A percentile compares a stretch with the other conserved stretches of the same genome.
These are phyloP conservation scores for Colletotrichum simmondsii DNA, from an alignment of 2,329 filamentous ascomycete genomes.

Conservation along the genomic window DNA sequence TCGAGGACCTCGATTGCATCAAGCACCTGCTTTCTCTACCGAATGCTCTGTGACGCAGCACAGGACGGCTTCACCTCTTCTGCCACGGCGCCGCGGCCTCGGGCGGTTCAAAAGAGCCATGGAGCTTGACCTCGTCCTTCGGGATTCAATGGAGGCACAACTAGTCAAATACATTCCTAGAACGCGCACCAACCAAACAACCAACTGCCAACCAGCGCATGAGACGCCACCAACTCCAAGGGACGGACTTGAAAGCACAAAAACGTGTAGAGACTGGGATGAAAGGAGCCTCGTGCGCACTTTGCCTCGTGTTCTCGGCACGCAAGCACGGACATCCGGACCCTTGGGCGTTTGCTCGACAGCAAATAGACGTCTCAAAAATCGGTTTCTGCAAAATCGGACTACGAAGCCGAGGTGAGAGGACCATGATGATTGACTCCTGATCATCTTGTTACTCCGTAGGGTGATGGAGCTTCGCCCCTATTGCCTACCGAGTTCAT, in stretches of 20 bases:
- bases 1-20: background rate
- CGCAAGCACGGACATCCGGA: constrained; percentile 6
- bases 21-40: background rate
- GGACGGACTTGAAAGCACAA: constrained; percentile 18
- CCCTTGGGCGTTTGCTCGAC: background rate
- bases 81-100: background rate
- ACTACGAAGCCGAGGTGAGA: constrained; percentile 13
- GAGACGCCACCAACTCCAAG: constrained; percentile 1
- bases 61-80: background rate
- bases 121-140: background rate
- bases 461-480: background rate
- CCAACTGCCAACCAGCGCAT: background rate
- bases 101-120: background rate
- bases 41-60: background rate
- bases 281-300: constrained; percentile 11
- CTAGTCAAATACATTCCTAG: background rate
- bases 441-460: background rate
- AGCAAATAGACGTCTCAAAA: background rate
- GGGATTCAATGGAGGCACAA: background rate
- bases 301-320: constrained; percentile 20
- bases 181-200: background rate
- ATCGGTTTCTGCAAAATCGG: background rate
- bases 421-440: constrained; percentile 4
- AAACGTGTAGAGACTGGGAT: constrained; percentile 27
- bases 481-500: background rate